phyloP scores from a whole-genome alignment of 2,329 filamentous ascomycete genomes.

The Paracamarosporium sp. region DNA sequence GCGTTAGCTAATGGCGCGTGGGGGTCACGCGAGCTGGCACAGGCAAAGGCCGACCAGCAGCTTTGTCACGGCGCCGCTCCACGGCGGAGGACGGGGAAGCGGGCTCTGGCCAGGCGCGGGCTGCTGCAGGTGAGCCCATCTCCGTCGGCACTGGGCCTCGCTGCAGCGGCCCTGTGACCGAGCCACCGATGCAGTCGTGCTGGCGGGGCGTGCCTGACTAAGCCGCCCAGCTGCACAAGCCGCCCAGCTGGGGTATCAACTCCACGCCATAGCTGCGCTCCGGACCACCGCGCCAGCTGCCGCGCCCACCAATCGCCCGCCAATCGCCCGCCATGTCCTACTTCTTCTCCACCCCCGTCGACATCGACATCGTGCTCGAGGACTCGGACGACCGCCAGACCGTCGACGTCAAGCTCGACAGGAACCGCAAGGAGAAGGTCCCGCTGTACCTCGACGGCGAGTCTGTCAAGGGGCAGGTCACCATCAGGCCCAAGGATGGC shows the following conservation, averaged over 20 bases:
- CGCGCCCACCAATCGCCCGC: constrained; percentile 23
- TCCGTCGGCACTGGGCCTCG: background rate
- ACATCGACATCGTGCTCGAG: constrained; percentile 98
- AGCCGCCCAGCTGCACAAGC: constrained; percentile 7
- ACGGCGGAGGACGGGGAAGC: constrained; percentile 4
- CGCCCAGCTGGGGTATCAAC: background rate
- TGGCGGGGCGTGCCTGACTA: constrained; percentile 7
- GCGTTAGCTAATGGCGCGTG: constrained; percentile 3
- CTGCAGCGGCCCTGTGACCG: constrained; percentile 3
- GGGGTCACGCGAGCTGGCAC: constrained; percentile 5
- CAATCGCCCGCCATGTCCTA: constrained; percentile 76
- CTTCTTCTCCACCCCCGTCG: constrained; percentile 91
- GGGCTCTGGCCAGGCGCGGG: background rate
- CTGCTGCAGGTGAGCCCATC: constrained; percentile 1
- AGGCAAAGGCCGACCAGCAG: constrained; percentile 1
- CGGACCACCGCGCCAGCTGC: constrained; percentile 8
- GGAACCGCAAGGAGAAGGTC: constrained; percentile 95
- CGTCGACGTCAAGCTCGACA: constrained; percentile 98
- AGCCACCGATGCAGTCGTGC: constrained; percentile 17
- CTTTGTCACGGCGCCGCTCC: too few relatives aligned
- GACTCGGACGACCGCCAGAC: constrained; percentile 92
- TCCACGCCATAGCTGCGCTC: background rate
- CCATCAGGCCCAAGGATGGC: constrained; percentile 94
- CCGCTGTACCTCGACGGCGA: constrained; percentile 98
- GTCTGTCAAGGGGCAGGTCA: constrained; percentile 95